Evolutionary conservation across 345 rosid genomes (phyloP).

Genomic region (Eucalyptus cloeziana): DNA sequence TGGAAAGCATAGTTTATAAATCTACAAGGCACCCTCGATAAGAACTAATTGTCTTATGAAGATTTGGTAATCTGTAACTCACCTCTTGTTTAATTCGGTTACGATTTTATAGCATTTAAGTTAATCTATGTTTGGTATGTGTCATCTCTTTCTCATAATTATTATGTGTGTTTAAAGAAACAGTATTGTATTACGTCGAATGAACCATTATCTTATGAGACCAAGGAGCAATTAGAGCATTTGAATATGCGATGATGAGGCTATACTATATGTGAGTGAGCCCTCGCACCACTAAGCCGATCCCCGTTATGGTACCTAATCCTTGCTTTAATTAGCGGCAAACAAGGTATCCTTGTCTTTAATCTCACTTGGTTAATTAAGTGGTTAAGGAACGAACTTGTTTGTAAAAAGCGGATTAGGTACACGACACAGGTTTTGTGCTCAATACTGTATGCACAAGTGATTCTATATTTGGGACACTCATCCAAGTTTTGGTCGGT

Average conservation of each 20-base stretch:
- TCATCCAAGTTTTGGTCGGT: not conserved
- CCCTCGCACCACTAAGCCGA: not conserved
- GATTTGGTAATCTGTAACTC: not conserved
- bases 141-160: no score
- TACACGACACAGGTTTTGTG: not conserved
- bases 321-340: not conserved
- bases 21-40: not conserved
- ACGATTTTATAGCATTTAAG: no score
- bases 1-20: no score
- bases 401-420: not conserved
- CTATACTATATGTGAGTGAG: not conserved
- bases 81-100: not conserved
- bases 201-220: not conserved
- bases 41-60: not conserved
- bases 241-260: not conserved
- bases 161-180: no score
- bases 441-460: not conserved
- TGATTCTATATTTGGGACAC: not conserved
- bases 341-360: not conserved
- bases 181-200: no score
- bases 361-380: not conserved
- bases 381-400: not conserved
- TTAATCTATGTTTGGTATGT: no score
- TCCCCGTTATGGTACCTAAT: not conserved
- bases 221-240: not conserved